Base-by-base conservation (phyloP, 2,329 filamentous ascomycete genomes). In the Stemphylium beticola region DNA sequence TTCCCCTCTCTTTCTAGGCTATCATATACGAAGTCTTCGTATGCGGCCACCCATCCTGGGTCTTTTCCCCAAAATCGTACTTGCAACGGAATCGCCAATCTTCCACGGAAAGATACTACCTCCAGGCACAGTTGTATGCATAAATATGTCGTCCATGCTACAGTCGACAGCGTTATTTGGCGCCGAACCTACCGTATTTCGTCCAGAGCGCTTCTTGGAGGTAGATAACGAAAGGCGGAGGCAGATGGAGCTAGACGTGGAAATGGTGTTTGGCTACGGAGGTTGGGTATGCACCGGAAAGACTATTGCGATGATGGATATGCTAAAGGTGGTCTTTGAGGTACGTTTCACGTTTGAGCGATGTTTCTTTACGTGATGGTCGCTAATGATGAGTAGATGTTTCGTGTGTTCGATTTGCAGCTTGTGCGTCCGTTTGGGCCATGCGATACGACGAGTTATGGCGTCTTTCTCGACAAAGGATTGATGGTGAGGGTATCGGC, bases 11-110 rank as follows among this genome's bases (percentile, higher is more conserved):
- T 22, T 24, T 24, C 6, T 24, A 44, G 44, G 62, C 58, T 10
- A 40, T 53, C 12, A 50, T 65, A 40, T 51, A 50, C 18, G 62
- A 65, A 44, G 74, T 5, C 58, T 79, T 0, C 68, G 77, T 18
- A 60, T 63, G 22, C 53, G 37, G 10, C 55, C 60, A 15, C 55
- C 60, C 5, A 36, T 53, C 2, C 33, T 48, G 4, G 55, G 47
- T 24, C 10, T 39, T 47, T 6, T 42, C 38, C 18, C 46, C 41
- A 5, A 53, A 55, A 18, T 29, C 33, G 11, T 56, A 7, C 22
- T 57, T 1, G 38, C 49, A 5, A 14, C 24, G 15, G 44, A 31
- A 7, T 24, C 24, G n/a, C 34, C 22, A 29, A 18, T 18, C 24
- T 48, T 39, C 44, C 22, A 39, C 24, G 44, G n/a, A 10, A 39